Conservation (phyloP, 495 filamentous ascomycete species). For the Aspergillus taichungensis region DNA sequence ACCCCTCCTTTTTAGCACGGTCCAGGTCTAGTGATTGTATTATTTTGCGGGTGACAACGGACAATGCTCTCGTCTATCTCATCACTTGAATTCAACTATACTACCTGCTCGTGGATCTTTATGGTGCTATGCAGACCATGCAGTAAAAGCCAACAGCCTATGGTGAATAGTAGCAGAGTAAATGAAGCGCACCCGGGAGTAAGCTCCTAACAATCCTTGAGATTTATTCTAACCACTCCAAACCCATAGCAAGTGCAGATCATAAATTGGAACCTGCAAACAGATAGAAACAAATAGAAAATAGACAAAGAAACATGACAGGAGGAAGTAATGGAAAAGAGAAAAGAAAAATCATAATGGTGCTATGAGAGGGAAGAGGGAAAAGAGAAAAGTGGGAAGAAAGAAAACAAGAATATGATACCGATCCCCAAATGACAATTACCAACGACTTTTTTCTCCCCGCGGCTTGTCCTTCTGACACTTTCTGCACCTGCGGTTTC, state of each 20-base stretch:
- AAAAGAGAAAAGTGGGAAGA: background rate
- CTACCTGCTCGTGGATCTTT: conserved; percentile 3
- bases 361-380: conserved; percentile 4
- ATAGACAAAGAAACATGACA: conserved; percentile 16
- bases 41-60: background rate
- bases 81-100: conserved; percentile 9
- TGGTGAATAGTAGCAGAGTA: no score
- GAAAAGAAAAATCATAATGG: conserved; percentile 12
- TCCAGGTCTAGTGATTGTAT: background rate
- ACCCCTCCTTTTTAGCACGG: background rate
- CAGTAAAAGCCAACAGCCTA: conserved; percentile 5
- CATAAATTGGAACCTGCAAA: conserved; percentile 5
- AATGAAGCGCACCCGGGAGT: conserved; percentile 1
- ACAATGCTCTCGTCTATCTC: conserved; percentile 16
- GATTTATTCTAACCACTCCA: conserved; percentile 14
- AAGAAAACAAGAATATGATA: no score
- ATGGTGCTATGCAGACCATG: conserved; percentile 6
- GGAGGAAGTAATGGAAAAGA: conserved; percentile 12
- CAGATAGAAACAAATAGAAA: conserved; percentile 12
- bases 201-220: conserved; percentile 13
- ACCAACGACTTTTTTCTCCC: background rate
- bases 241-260: conserved; percentile 6
- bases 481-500: no score
- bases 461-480: background rate
- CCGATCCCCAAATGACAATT: background rate